Base-by-base conservation (phyloP, 2,329 filamentous ascomycete genomes). In the Xylariaceae sp. region DNA sequence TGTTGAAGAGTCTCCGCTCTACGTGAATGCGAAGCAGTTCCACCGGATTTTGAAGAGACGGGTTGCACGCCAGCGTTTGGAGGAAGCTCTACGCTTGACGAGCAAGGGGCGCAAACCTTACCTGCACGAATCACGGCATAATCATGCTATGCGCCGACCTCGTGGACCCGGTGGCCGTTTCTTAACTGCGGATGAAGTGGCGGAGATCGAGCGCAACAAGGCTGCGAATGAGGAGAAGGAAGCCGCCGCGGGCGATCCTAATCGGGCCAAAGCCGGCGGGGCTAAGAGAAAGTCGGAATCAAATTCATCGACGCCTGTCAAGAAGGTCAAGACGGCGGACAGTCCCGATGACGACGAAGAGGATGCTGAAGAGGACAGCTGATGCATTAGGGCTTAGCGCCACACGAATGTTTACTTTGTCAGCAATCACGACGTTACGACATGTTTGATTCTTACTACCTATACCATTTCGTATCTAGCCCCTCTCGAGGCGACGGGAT, bases 21-120 rank as follows among this genome's bases (percentile, higher is more conserved):
- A 99, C 68, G 94, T 99, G 70, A 99, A 99, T 69, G 94, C 94
- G 4, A 99, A 99, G 74, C 94, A 99, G 71, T 99, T 99, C 68
- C 94, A 99, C 73, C 89, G 94, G 30, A 99, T 99, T 53, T 77
- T 99, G 57, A 97, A 99, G 80, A 85, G 94, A 59, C 85, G 94
- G 60, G 91, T 97, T 64, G 94, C 94, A 5, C 85, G 94, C 39
- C 94, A 97, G 74, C 91, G 90, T 73, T 80, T 99, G 13, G 94
- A 99, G 73, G 94, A 99, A 73, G 90, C 92, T 57, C 77, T 99
- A 49, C 86, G 94, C 48, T 78, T 97, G 59, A 97, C 94, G 0
- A 95, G 89, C 8, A 99, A 99, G 76, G 93, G 93, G 30, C 86
- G 94, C 41, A 97, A 97, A 76, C 94, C 94, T 2, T 99, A 99